Conservation (phyloP, 106 monocot genomes). For the Acorus calamus region DNA sequence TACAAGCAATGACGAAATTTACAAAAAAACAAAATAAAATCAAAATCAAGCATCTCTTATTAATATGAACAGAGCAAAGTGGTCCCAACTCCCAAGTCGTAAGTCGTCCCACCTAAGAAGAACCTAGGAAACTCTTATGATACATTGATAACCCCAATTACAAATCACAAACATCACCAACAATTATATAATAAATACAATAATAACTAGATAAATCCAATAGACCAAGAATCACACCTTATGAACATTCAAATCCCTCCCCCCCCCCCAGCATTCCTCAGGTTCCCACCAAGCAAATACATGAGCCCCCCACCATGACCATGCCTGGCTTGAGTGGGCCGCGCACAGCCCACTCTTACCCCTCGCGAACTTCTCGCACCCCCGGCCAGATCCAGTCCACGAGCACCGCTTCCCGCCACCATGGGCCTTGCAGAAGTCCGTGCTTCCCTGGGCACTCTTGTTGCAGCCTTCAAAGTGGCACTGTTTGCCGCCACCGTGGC, state of each 20-base stretch:
- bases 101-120: no score
- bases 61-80: no score
- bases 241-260: conserved; percentile 14
- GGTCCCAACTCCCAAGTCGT: no score
- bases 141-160: no score
- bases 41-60: no score
- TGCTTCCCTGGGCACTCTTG: conserved; percentile 97
- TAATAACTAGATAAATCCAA: no score
- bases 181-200: no score
- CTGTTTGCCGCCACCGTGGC: conserved; percentile 89
- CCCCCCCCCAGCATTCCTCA: conserved; percentile 25
- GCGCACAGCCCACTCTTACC: conserved; percentile 86
- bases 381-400: conserved; percentile 16
- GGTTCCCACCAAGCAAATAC: conserved; percentile 70
- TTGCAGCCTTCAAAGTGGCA: conserved; percentile 58
- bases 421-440: conserved; percentile 96
- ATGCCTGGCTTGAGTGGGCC: conserved; percentile 39
- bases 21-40: no score
- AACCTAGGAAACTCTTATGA: no score
- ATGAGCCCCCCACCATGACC: conserved; percentile 71
- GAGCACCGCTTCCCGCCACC: conserved; percentile 84
- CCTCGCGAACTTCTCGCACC: conserved; percentile 91
- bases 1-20: no score
- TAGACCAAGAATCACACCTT: background rate
- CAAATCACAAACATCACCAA: no score